These are phyloP conservation scores for Blastobotrys indianensis DNA, from an alignment of 1,139 yeast genomes.

Conservation along the genomic window DNA sequence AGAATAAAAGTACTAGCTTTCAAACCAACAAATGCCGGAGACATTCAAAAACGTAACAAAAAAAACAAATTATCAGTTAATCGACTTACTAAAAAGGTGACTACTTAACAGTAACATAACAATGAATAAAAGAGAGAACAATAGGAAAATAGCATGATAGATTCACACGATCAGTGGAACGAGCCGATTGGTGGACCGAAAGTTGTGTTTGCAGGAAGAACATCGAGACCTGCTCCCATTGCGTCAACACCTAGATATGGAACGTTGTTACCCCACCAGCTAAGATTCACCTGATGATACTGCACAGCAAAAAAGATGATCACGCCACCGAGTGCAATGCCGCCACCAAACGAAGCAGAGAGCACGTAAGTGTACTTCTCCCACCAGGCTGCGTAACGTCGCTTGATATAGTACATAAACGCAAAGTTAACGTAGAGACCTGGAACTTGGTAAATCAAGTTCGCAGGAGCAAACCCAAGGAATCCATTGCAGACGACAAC, in stretches of 20 bases:
- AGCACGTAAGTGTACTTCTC: slow-evolving; percentile 58
- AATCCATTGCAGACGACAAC: slow-evolving; percentile 10
- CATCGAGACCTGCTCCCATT: slow-evolving; percentile 20
- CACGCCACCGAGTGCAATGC: slow-evolving; percentile 52
- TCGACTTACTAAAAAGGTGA: too few relatives aligned
- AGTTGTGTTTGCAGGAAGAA: too few relatives aligned
- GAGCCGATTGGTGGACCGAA: too few relatives aligned
- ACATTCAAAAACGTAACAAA: too few relatives aligned
- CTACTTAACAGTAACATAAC: too few relatives aligned
- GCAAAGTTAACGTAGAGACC: slow-evolving; percentile 12
- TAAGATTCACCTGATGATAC: slow-evolving; percentile 31
- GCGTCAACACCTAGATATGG: slow-evolving; percentile 42
- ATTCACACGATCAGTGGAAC: too few relatives aligned
- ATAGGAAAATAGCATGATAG: too few relatives aligned
- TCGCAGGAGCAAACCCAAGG: slow-evolving; percentile 8
- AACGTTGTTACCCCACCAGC: slow-evolving; percentile 58
- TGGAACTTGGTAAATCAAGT: slow-evolving; percentile 25
- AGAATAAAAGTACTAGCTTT: too few relatives aligned
- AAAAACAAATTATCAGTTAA: too few relatives aligned
- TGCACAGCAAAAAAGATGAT: slow-evolving; percentile 52
- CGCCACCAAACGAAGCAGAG: slow-evolving; percentile 51
- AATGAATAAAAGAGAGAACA: too few relatives aligned
- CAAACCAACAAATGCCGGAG: too few relatives aligned
- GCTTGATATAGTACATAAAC: slow-evolving; percentile 13
- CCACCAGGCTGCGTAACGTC: slow-evolving; percentile 45